Percentiles rank a stretch among this genome's conserved stretches.
Conservation (phyloP, 192 early-diverging fungal genomes). For the Glomus cerebriforme region DNA sequence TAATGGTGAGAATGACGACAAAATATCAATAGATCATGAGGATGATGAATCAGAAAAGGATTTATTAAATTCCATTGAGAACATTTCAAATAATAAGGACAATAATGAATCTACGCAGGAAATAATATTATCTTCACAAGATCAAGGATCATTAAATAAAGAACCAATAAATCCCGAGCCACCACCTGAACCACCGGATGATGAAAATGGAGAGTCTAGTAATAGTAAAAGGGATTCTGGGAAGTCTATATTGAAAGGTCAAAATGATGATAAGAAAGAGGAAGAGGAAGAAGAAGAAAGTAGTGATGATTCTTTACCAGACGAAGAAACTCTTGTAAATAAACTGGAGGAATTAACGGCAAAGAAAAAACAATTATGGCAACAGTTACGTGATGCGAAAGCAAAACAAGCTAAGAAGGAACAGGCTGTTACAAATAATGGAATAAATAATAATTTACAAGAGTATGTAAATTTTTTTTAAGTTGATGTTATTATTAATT, state of each 20-base stretch:
- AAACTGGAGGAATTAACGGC: neutral
- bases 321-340: neutral
- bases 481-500: neutral
- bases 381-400: neutral
- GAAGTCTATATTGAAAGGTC: neutral
- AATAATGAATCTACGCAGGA: neutral
- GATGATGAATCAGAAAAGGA: neutral
- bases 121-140: neutral
- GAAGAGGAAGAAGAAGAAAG: no score
- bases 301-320: neutral
- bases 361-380: neutral
- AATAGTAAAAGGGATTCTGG: neutral
- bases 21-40: neutral
- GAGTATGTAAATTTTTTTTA: neutral
- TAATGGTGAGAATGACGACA: neutral
- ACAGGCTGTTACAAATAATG: neutral
- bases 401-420: neutral
- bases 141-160: neutral
- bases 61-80: neutral
- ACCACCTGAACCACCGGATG: neutral
- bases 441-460: neutral
- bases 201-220: neutral
- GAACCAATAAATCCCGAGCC: neutral
- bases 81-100: neutral
- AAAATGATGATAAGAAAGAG: neutral